Conservation (phyloP, 441 rosid genomes). For the Macaranga tanarius region DNA sequence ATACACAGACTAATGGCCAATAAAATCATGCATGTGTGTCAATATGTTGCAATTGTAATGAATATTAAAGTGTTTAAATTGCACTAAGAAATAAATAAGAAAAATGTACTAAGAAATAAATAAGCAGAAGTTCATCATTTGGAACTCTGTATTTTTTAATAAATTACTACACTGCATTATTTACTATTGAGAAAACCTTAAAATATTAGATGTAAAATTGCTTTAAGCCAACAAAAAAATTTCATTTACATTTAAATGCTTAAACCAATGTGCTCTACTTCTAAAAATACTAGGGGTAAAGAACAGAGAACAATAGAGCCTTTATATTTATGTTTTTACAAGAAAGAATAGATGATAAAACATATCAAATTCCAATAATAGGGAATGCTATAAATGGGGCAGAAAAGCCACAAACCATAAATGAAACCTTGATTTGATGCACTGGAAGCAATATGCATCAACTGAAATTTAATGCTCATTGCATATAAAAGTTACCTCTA, state of each 20-base stretch:
- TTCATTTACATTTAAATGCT: background rate
- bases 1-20: too few species aligned
- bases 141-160: background rate
- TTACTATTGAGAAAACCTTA: background rate
- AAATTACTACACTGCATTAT: background rate
- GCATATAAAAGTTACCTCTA: slow-evolving; percentile 38
- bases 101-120: slow-evolving; percentile 7
- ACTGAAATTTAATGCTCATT: background rate
- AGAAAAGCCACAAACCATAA: background rate
- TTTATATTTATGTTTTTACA: background rate
- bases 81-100: too few species aligned
- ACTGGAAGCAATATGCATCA: background rate
- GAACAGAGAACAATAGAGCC: background rate
- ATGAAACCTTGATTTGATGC: background rate
- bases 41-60: background rate
- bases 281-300: background rate
- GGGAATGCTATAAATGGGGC: background rate
- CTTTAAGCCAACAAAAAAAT: background rate
- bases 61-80: too few species aligned
- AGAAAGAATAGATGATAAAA: background rate
- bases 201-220: background rate
- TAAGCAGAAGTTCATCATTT: slow-evolving; percentile 2
- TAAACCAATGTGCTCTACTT: too few species aligned
- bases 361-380: background rate
- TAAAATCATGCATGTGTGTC: background rate